Evolutionary conservation across 164 flowering plant species (phyloP), one percentile per base, ranked within the genome.

Genomic region (Vitis vinifera): DNA sequence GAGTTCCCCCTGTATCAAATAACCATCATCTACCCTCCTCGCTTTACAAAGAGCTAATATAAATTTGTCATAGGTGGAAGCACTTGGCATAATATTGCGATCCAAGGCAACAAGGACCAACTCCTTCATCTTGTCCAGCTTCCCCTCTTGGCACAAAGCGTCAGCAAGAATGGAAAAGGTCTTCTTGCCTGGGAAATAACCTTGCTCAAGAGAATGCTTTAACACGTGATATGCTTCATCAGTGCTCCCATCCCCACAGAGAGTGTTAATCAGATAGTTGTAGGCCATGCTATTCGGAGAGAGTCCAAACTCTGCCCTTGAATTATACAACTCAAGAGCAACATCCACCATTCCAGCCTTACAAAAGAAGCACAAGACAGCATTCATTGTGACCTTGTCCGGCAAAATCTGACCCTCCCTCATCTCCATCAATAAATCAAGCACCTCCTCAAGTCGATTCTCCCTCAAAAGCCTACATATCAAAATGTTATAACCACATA

Each of bases 291-390:
- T 57, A 81, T 75, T 86, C 3, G 79, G 80, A 16, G 92, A 76
- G 15, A 92, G 68, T 57, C 89, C 89, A 73, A 85, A 77, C 63
- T 85, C 89, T 1, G 68, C 74, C 66, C 87, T 83, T 0, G 84
- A 83, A 52, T 84, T 63, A 51, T 81, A 91, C 77, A 94, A 78
- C 50, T 86, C 87, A 49, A 88, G 67, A 0, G 96, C 97, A 51
- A 83, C 81, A 55, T 91, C 94, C 55, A 85, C 86, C 91, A 88
- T 83, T 52, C 95, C 98, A 13, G 88, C 94, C 79, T 92, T 94
- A 74, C 97, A 91, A 62, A 94, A 87, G 78, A 89, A 87, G 70
- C 94, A 85, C 66, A 92, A 69, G 1, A 79, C 84, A 11, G 87
- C 86, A 78, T 86, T 88, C 91, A 94, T 83, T 16, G 98, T 94